A percentile compares a stretch with the other conserved stretches of the same genome.
phyloP scores from a whole-genome alignment of 2,329 filamentous ascomycete genomes.

The Passalora sequoiae region DNA sequence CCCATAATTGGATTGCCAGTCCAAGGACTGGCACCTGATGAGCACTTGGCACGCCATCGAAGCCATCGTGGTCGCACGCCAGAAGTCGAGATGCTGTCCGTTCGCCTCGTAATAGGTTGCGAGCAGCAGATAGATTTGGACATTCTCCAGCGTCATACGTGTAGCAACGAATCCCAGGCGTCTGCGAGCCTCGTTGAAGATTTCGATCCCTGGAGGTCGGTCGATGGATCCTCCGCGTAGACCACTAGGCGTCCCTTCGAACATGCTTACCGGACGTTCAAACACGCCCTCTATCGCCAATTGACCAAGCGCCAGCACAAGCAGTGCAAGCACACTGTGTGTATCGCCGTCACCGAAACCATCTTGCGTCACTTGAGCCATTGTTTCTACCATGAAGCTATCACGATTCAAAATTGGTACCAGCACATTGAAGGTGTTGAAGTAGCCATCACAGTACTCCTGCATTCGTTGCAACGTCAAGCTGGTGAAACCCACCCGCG shows the following conservation, averaged over 20 bases:
- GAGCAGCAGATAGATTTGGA: constrained; percentile 55
- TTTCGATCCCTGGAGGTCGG: constrained; percentile 52
- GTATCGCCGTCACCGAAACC: constrained; percentile 49
- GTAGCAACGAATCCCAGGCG: constrained; percentile 55
- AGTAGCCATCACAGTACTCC: constrained; percentile 51
- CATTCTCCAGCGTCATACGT: constrained; percentile 53
- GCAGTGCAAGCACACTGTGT: constrained; percentile 50
- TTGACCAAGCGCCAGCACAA: constrained; percentile 57
- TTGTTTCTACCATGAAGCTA: constrained; percentile 46
- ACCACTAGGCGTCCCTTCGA: constrained; percentile 47
- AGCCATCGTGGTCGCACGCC: constrained; percentile 53
- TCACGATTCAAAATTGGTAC: constrained; percentile 57
- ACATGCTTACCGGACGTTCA: constrained; percentile 43
- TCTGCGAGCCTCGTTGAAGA: constrained; percentile 59
- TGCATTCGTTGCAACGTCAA: constrained; percentile 50
- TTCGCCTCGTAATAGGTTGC: constrained; percentile 35
- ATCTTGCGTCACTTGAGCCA: constrained; percentile 44
- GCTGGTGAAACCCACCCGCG: constrained; percentile 31
- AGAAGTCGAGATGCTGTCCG: constrained; percentile 50
- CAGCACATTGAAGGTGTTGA: constrained; percentile 56
- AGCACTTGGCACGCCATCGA: constrained; percentile 55
- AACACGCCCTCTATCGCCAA: constrained; percentile 50
- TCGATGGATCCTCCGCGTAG: constrained; percentile 48
- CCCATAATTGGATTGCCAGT: constrained; percentile 45
- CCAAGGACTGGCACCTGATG: constrained; percentile 45